Conservation (phyloP, 202 grass and related monocot species). For the Eragrostis tef region DNA sequence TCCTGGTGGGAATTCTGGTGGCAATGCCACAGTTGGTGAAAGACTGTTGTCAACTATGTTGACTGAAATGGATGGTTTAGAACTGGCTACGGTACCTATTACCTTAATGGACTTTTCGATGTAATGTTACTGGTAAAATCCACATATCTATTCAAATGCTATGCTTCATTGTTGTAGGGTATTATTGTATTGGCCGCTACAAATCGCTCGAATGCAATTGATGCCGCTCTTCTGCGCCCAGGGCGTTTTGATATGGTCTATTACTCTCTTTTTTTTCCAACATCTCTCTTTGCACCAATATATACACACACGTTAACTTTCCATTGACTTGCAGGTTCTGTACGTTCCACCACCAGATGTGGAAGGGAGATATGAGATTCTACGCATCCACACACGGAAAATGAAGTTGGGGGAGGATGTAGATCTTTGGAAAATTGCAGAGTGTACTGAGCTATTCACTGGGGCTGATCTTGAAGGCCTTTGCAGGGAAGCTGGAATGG, state of each 20-base stretch:
- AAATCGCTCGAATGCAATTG: constrained; percentile 75
- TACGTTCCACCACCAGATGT: constrained; percentile 72
- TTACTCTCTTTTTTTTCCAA: not conserved
- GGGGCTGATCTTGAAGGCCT: constrained; percentile 82
- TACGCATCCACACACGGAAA: constrained; percentile 71
- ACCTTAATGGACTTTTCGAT: constrained; percentile 7
- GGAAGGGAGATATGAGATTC: constrained; percentile 67
- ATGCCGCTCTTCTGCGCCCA: constrained; percentile 83
- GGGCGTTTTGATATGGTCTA: constrained; percentile 85
- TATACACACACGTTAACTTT: not conserved
- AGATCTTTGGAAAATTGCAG: constrained; percentile 62
- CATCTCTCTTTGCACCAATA: not conserved
- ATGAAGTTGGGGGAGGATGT: constrained; percentile 80
- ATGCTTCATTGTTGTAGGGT: constrained; percentile 53
- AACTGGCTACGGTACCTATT: constrained; percentile 63
- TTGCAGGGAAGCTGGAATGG: constrained; percentile 78
- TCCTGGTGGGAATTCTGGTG: constrained; percentile 52
- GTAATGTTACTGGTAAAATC: constrained; percentile 26
- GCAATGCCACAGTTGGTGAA: constrained; percentile 75
- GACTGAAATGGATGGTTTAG: constrained; percentile 98
- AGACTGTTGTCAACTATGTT: constrained; percentile 83
- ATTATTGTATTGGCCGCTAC: constrained; percentile 91
- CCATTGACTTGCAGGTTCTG: constrained; percentile 60
- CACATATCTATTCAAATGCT: not conserved
- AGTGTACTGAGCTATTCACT: constrained; percentile 74